Conservation (phyloP, 2,329 filamentous ascomycete genomes). For the Stagonosporopsis rhizophila region DNA sequence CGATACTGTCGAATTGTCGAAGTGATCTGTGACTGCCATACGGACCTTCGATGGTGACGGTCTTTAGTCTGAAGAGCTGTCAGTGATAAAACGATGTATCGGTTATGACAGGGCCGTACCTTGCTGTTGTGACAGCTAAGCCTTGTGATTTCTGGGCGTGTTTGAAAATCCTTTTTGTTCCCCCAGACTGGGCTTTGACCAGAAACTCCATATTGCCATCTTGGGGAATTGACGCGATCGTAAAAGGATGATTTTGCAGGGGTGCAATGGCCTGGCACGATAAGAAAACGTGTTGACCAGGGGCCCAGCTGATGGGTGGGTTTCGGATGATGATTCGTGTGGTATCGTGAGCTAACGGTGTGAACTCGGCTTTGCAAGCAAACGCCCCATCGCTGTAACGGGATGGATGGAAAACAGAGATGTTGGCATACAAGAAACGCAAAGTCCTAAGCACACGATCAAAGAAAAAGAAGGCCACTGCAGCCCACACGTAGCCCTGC, state of each 20-base stretch:
- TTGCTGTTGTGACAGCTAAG: conserved; percentile 15
- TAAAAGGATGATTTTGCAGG: conserved; percentile 70
- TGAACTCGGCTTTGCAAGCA: conserved; percentile 51
- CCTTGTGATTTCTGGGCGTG: conserved; percentile 56
- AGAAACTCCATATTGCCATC: conserved; percentile 65
- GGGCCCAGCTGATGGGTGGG: conserved; percentile 64
- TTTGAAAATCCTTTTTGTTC: conserved; percentile 59
- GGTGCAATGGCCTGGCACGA: conserved; percentile 64
- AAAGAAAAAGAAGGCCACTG: conserved; percentile 67
- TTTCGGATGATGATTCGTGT: conserved; percentile 64
- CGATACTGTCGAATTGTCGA: conserved; percentile 66
- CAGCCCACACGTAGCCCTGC: conserved; percentile 70
- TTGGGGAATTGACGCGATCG: conserved; percentile 63
- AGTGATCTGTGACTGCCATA: conserved; percentile 61
- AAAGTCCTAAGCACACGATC: conserved; percentile 63
- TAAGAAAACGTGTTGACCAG: conserved; percentile 70
- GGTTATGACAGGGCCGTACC: conserved; percentile 16
- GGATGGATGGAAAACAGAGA: conserved; percentile 50
- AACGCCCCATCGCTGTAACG: conserved; percentile 38
- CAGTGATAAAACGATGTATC: not conserved
- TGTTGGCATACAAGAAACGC: conserved; percentile 49
- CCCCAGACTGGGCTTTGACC: conserved; percentile 62
- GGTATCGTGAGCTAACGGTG: conserved; percentile 60
- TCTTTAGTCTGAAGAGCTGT: conserved; percentile 27
- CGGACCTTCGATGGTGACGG: conserved; percentile 62